Evolutionary conservation across 345 rosid genomes (phyloP).

Genomic region (Eutrema japonicum): DNA sequence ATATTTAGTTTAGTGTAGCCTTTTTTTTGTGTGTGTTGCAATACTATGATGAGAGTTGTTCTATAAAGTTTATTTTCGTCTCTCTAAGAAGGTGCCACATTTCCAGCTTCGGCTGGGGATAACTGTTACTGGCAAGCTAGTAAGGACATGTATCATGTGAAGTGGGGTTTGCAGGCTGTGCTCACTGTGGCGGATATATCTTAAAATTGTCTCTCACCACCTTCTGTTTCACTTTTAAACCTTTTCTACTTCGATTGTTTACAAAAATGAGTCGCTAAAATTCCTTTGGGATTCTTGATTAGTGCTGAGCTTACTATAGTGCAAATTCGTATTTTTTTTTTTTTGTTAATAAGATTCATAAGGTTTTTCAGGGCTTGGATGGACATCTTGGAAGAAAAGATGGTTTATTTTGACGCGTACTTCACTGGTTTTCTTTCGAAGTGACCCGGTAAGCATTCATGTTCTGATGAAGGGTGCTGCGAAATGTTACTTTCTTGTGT

Average conservation of each 20-base stretch:
- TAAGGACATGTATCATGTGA: slow-evolving; percentile 17
- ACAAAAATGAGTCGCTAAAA: background rate
- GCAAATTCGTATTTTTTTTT: background rate
- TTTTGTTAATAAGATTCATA: background rate
- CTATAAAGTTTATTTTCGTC: background rate
- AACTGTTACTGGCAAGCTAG: slow-evolving; percentile 22
- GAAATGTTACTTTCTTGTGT: slow-evolving; percentile 13
- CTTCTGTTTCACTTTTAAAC: slow-evolving; percentile 6
- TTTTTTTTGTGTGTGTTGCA: background rate
- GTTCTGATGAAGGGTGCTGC: slow-evolving; percentile 8
- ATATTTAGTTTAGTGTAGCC: slow-evolving; percentile 3
- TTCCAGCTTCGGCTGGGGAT: slow-evolving; percentile 1
- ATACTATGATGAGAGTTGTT: slow-evolving; percentile 12
- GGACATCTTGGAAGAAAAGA: slow-evolving; percentile 87
- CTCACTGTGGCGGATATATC: slow-evolving; percentile 10
- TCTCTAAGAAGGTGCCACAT: background rate
- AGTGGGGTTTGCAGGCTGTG: slow-evolving; percentile 1
- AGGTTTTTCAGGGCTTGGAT: slow-evolving; percentile 63
- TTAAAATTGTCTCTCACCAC: slow-evolving; percentile 17
- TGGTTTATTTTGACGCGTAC: slow-evolving; percentile 81
- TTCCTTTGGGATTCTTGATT: background rate
- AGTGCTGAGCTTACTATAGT: background rate
- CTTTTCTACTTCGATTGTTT: background rate
- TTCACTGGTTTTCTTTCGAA: slow-evolving; percentile 78
- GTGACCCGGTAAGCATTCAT: slow-evolving; percentile 66